A percentile compares a stretch with the other conserved stretches of the same genome.
These are phyloP conservation scores for Penicillium glabrum DNA, from an alignment of 2,329 filamentous ascomycete species.

Conservation along the genomic window DNA sequence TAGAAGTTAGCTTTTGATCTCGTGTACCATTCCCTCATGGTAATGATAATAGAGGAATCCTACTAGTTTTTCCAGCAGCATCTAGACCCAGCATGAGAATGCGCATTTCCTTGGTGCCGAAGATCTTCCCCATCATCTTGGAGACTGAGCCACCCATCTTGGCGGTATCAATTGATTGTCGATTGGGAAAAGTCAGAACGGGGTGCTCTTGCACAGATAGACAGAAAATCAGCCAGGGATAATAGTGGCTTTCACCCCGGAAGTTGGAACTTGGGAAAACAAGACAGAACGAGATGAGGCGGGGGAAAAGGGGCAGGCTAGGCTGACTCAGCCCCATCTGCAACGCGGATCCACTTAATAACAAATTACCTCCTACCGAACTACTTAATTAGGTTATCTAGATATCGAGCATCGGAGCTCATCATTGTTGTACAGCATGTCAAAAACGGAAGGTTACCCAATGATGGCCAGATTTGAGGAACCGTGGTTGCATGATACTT, in stretches of 20 bases:
- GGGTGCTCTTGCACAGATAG: not conserved
- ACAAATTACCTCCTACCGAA: conserved; percentile 1
- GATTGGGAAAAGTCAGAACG: not conserved
- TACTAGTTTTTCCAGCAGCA: conserved; percentile 93
- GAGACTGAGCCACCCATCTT: conserved; percentile 91
- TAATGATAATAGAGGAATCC: conserved; percentile 17
- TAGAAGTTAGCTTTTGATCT: not conserved
- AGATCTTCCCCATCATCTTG: conserved; percentile 98
- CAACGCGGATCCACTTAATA: conserved; percentile 4
- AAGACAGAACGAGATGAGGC: conserved; percentile 19
- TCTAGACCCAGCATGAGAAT: conserved; percentile 97
- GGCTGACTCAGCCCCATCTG: conserved; percentile 31
- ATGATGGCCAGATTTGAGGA: not conserved
- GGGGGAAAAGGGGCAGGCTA: conserved; percentile 39
- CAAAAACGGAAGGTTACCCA: not conserved
- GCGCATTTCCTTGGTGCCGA: conserved; percentile 98
- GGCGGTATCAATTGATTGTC: conserved; percentile 15
- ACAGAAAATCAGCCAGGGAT: not conserved
- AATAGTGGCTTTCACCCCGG: not conserved
- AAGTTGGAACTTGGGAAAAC: conserved; percentile 12
- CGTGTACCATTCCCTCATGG: not conserved
- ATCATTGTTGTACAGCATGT: not conserved
- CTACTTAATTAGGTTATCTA: not conserved
- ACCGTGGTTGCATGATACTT: conserved; percentile 9
- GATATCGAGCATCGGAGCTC: not conserved